A percentile compares a stretch with the other conserved stretches of the same genome.
Evolutionary conservation across 495 filamentous ascomycete genomes (phyloP).

Genomic region (Apiosordaria backusii): DNA sequence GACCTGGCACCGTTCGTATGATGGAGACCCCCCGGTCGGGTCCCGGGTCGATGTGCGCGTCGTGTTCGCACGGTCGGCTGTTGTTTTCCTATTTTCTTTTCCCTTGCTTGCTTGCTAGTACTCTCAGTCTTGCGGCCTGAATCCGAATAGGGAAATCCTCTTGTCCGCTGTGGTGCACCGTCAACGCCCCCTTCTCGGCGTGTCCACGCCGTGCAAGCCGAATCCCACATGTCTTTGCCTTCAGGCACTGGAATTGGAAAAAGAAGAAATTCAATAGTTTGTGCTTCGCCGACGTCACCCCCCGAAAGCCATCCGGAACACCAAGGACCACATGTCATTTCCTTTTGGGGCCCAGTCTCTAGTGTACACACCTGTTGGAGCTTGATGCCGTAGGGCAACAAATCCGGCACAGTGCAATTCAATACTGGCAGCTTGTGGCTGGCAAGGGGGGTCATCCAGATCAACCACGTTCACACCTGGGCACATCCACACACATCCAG

Average conservation of each 20-base stretch:
- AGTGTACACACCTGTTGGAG: too few species aligned
- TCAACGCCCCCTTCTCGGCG: neutral
- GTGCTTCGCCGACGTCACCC: neutral
- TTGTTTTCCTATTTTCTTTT: neutral
- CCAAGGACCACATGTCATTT: neutral
- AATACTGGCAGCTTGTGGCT: neutral
- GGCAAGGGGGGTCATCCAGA: neutral
- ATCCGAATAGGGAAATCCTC: neutral
- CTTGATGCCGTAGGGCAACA: neutral
- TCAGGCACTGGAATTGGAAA: neutral
- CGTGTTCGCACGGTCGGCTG: neutral
- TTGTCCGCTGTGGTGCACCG: neutral
- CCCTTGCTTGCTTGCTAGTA: neutral
- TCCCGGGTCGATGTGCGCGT: neutral
- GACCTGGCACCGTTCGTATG: neutral
- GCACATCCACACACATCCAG: too few species aligned
- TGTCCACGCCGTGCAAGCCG: neutral
- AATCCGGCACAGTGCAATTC: too few species aligned
- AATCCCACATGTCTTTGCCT: neutral
- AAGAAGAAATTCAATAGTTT: constrained; percentile 1
- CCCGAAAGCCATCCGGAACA: neutral
- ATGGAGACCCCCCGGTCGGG: neutral
- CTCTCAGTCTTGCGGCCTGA: neutral
- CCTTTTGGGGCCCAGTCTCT: neutral
- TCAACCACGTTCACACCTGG: neutral